Evolutionary conservation across 352 stramenopile species (phyloP).

Genomic region (Pythium utonaiense): DNA sequence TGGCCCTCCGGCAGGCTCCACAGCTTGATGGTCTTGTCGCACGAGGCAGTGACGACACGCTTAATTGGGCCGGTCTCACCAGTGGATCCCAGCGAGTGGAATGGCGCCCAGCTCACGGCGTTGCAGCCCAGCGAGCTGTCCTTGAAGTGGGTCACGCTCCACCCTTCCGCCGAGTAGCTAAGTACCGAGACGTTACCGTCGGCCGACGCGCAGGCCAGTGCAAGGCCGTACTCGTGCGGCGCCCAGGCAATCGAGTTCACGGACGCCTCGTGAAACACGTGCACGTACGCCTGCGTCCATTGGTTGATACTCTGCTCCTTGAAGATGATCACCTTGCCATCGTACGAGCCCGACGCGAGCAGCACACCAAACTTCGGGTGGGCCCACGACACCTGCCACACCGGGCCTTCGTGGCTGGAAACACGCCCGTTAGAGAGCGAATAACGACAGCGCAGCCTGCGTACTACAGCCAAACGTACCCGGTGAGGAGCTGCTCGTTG

Average conservation of each 20-base stretch:
- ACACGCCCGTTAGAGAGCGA: background rate
- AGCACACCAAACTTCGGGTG: constrained; percentile 97
- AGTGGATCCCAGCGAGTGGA: constrained; percentile 58
- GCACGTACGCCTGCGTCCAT: constrained; percentile 92
- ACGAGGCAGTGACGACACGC: constrained; percentile 94
- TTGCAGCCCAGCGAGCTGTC: constrained; percentile 96
- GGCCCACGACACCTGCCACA: constrained; percentile 98
- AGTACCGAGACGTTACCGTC: constrained; percentile 94
- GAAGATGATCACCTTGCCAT: constrained; percentile 97
- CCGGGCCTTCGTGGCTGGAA: constrained; percentile 92
- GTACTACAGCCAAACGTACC: constrained; percentile 30
- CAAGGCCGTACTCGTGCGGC: constrained; percentile 95
- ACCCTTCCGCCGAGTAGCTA: constrained; percentile 80
- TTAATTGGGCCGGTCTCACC: constrained; percentile 43
- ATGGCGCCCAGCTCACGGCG: constrained; percentile 95
- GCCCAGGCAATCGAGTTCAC: constrained; percentile 97
- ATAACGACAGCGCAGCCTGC: background rate
- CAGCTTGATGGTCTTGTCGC: constrained; percentile 97
- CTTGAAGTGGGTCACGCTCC: constrained; percentile 91
- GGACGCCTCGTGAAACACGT: constrained; percentile 83
- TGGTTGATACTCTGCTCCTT: constrained; percentile 91
- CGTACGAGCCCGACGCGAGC: constrained; percentile 97
- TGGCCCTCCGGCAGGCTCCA: constrained; percentile 84
- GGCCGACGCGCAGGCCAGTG: constrained; percentile 91
- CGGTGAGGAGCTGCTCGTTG: constrained; percentile 84